These are phyloP conservation scores for Trichosanthes cucumerina DNA, from an alignment of 306 rosid genomes.

Conservation along the genomic window DNA sequence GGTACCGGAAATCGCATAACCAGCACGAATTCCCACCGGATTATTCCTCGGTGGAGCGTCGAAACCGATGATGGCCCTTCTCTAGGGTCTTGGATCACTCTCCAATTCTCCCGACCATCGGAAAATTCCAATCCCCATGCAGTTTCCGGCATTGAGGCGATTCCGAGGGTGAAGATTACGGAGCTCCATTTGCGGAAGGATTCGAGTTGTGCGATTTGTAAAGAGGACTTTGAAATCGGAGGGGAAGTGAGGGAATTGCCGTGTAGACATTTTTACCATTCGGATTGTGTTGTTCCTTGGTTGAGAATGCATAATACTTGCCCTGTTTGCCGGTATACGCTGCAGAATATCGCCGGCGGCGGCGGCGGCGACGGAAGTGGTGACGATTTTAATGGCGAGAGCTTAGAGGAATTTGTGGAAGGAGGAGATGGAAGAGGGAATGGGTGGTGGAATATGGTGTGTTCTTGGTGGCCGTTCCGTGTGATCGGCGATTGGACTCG, in stretches of 20 bases:
- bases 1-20: not conserved
- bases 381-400: not conserved
- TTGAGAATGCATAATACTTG: slow-evolving; percentile 53
- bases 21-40: not conserved
- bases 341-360: not conserved
- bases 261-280: slow-evolving; percentile 70
- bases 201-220: slow-evolving; percentile 57
- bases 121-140: not conserved
- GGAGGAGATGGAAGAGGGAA: not conserved
- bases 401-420: not conserved
- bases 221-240: slow-evolving; percentile 49
- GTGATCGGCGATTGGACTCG: not conserved
- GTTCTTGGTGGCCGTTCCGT: not conserved
- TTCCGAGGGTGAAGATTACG: slow-evolving; percentile 10
- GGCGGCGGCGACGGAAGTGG: not conserved
- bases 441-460: not conserved
- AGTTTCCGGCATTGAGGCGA: not conserved
- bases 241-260: slow-evolving; percentile 53
- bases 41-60: not conserved
- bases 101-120: not conserved
- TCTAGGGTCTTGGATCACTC: not conserved
- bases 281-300: slow-evolving; percentile 65
- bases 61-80: not conserved
- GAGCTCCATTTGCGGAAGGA: slow-evolving; percentile 26
- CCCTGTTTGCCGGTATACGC: slow-evolving; percentile 53